Base-by-base conservation (phyloP, 1,284 basidiomycete species). In the Moniliophthora roreri region DNA sequence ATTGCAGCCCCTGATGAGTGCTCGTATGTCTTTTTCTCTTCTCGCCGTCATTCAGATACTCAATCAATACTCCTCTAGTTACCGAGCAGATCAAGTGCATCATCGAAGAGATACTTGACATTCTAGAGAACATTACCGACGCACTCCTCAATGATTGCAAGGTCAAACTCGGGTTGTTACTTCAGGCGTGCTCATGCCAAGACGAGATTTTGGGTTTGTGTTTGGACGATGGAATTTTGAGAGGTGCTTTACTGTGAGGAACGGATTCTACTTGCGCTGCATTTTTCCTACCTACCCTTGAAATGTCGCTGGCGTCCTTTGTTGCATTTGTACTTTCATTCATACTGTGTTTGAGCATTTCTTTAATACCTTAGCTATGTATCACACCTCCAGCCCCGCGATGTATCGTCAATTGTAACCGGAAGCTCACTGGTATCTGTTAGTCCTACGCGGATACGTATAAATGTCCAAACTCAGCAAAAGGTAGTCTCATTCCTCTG, bases 401-500 rank as follows among this genome's bases (percentile, higher is more conserved):
- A 32, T 32, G 28, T 32, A 32, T 11, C 11, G 28, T 32, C 11
- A 11, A 32, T 32, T 32, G 11, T 32, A 11, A 32, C 11, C 11
- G 28, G 28, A 6, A 32, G 6, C 28, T 32, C 6, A 11, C 28
- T 32, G 11, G 28, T 32, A 32, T 32, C n/a, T n/a, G 28, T 32
- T 6, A 32, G 28, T 32, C 7, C 11, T 6, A 32, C 28, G 11
- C 6, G 11, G 28, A 6, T 6, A 32, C 11, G 11, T 6, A 6
- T 32, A 6, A 46, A 28, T 28, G n/a, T 28, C 26, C 18, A 15
- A 34, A 38, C 32, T 24, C 44, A 40, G 48, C 44, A 1, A 1
- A 7, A 28, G 15, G n/a, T 49, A 21, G 62, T 58, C 58, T 69
- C 73, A 89, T 64, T 91, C 87, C 58, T 89, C 88, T 15, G 76